Evolutionary conservation across 768 basidiomycete species (phyloP), one percentile per base, ranked within the genome.

Genomic region (Tricholoma sp.): DNA sequence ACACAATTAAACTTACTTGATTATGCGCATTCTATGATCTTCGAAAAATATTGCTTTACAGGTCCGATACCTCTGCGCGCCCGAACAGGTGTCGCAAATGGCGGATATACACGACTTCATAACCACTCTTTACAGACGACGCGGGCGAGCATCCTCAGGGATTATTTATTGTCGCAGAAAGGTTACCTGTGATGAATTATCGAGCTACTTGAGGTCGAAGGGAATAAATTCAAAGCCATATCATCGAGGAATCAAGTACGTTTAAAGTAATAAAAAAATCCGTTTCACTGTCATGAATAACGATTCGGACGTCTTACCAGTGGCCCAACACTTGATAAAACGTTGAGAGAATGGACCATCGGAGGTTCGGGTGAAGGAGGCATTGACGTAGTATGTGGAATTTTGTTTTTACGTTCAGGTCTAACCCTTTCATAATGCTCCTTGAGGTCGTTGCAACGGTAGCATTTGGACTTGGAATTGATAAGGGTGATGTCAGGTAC

Each of bases 401-500:
- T 47, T 11, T 34, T 51, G 18, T 9, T 43, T 21, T 16, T 47
- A 19, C 52, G 19, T 39, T 51, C 45, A 18, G 3, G 11, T 4
- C 27, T 46, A 6, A 7, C n/a, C 7, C 16, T 24, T n/a, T n/a
- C 7, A 2, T 50, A 50, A 50, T n/a, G 3, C 8, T 31, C 47
- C 2, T 50, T 7, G n/a, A 88, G 86, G 85, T 89, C 43, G 84
- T 88, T 22, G 88, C 88, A 9, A 90, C 89, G 0, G 82, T 93
- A 51, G 91, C 91, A 4, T 94, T 93, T 62, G 91, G 91, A 2
- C 84, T 92, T 73, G 91, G 91, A 1, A 92, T 94, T 46, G 90
- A 94, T 67, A 93, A 92, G 72, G 74, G 81, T 18, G 85, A 91
- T 59, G 88, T 90, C 53, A 79, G 88, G 83, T 84, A 65, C 19